A percentile compares a stretch with the other conserved stretches of the same genome.
phyloP scores from a whole-genome alignment of 768 basidiomycete species.

The Tulasnella sp. region DNA sequence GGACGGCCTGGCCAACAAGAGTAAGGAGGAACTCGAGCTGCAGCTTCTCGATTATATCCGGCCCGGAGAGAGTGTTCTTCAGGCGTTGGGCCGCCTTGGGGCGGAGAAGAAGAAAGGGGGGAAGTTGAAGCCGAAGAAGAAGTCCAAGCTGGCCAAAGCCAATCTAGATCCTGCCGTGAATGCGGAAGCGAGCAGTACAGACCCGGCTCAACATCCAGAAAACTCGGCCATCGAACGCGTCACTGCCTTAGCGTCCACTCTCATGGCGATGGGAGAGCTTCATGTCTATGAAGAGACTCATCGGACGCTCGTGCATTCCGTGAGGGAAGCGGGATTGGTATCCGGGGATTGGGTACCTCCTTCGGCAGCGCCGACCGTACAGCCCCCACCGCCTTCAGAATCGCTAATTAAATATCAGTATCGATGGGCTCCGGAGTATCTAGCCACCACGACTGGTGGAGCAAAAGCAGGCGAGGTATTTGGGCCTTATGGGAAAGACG shows the following conservation, averaged over 20 bases:
- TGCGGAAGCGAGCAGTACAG: neutral
- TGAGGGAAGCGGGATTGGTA: slow-evolving; percentile 63
- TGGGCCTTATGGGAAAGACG: slow-evolving; percentile 72
- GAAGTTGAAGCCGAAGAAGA: slow-evolving; percentile 13
- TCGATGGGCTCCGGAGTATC: slow-evolving; percentile 48
- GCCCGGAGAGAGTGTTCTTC: slow-evolving; percentile 74
- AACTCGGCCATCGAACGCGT: slow-evolving; percentile 50
- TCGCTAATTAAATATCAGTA: slow-evolving; percentile 47
- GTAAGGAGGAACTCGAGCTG: slow-evolving; percentile 51
- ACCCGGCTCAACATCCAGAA: slow-evolving; percentile 13
- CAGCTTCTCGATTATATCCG: slow-evolving; percentile 53
- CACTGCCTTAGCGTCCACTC: slow-evolving; percentile 77
- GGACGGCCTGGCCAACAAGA: slow-evolving; percentile 53
- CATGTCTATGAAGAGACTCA: slow-evolving; percentile 82
- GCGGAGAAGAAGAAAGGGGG: slow-evolving; percentile 46
- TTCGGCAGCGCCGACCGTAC: slow-evolving; percentile 35
- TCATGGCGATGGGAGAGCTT: slow-evolving; percentile 76
- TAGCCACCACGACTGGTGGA: slow-evolving; percentile 29
- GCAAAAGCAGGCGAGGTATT: slow-evolving; percentile 42
- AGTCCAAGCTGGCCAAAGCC: slow-evolving; percentile 13
- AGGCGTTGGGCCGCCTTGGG: slow-evolving; percentile 81
- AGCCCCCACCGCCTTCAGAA: neutral
- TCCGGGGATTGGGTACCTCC: slow-evolving; percentile 62
- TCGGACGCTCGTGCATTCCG: slow-evolving; percentile 68
- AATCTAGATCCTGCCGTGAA: neutral